Percentiles rank a stretch among this genome's conserved stretches.
Conservation (phyloP, 768 basidiomycete species). For the Russula lepida region DNA sequence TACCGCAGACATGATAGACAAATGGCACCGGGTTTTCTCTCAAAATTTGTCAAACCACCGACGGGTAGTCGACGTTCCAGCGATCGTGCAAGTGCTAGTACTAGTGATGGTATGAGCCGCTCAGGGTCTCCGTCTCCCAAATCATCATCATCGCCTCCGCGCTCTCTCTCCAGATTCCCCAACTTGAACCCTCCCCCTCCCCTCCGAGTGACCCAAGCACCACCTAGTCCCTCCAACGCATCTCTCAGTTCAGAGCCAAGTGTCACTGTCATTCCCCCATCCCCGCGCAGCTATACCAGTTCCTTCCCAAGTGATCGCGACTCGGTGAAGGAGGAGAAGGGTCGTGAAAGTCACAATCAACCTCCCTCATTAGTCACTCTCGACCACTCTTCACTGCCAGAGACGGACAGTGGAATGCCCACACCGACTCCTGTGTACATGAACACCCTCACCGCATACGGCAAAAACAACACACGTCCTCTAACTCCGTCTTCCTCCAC, state of each 20-base stretch:
- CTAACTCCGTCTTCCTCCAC: slow-evolving; percentile 16
- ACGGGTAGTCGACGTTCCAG: not conserved
- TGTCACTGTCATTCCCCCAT: slow-evolving; percentile 30
- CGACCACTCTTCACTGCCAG: slow-evolving; percentile 7
- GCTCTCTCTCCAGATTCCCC: not conserved
- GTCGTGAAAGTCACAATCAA: slow-evolving; percentile 15
- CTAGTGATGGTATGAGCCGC: not conserved
- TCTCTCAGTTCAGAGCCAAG: slow-evolving; percentile 25
- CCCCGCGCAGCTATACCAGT: slow-evolving; percentile 23
- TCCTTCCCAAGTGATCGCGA: slow-evolving; percentile 21
- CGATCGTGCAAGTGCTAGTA: not conserved
- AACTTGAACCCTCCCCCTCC: not conserved
- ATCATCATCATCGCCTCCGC: not conserved
- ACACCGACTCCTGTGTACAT: slow-evolving; percentile 10
- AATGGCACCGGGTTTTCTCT: slow-evolving; percentile 12
- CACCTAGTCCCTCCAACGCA: slow-evolving; percentile 2
- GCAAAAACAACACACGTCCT: not conserved
- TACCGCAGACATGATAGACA: not conserved
- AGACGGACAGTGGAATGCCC: slow-evolving; percentile 11
- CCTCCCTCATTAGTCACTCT: slow-evolving; percentile 7
- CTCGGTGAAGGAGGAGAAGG: slow-evolving; percentile 3
- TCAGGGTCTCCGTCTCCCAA: not conserved
- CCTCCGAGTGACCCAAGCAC: not conserved
- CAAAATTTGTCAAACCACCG: slow-evolving; percentile 9
- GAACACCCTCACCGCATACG: not conserved